Percentiles rank a stretch among this genome's conserved stretches.
phyloP scores from a whole-genome alignment of 306 rosid genomes.

The Pterocarpus santalinus region DNA sequence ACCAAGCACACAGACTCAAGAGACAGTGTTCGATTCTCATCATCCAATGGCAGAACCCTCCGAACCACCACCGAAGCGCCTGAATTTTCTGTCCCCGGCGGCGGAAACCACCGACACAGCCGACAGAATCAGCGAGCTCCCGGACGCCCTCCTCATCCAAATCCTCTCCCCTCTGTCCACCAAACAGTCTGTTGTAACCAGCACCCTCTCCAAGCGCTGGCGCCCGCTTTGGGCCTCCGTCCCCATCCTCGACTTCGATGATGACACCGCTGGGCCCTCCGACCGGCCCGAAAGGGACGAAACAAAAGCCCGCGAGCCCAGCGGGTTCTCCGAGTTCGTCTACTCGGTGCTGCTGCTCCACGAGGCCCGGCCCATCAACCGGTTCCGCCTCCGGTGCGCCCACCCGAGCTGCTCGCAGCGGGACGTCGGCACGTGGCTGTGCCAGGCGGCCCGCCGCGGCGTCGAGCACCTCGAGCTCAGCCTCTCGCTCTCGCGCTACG shows the following conservation, averaged over 20 bases:
- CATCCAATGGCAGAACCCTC: conserved; percentile 1
- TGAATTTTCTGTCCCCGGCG: neutral
- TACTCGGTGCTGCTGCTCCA: conserved; percentile 20
- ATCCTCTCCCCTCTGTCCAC: conserved; percentile 56
- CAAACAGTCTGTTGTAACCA: conserved; percentile 47
- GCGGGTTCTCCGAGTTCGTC: conserved; percentile 34
- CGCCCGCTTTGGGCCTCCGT: conserved; percentile 41
- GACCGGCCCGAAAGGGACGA: neutral
- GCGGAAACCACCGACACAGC: neutral
- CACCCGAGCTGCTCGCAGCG: neutral
- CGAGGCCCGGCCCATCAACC: conserved; percentile 13
- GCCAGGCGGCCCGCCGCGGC: neutral
- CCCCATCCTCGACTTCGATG: conserved; percentile 35
- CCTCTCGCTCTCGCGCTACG: conserved; percentile 33
- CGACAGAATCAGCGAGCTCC: conserved; percentile 49
- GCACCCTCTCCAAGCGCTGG: conserved; percentile 53
- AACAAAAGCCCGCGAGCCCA: neutral
- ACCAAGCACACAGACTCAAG: neutral
- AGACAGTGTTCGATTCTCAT: neutral
- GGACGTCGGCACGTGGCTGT: conserved; percentile 36
- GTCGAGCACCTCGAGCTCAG: conserved; percentile 37
- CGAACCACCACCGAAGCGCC: neutral
- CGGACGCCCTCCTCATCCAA: conserved; percentile 44
- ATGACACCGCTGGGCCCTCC: neutral
- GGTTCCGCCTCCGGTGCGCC: conserved; percentile 39